Percentiles rank a stretch among this genome's conserved stretches.
Conservation (phyloP, 176 grass and related monocot genomes). For the Zizania latifolia region DNA sequence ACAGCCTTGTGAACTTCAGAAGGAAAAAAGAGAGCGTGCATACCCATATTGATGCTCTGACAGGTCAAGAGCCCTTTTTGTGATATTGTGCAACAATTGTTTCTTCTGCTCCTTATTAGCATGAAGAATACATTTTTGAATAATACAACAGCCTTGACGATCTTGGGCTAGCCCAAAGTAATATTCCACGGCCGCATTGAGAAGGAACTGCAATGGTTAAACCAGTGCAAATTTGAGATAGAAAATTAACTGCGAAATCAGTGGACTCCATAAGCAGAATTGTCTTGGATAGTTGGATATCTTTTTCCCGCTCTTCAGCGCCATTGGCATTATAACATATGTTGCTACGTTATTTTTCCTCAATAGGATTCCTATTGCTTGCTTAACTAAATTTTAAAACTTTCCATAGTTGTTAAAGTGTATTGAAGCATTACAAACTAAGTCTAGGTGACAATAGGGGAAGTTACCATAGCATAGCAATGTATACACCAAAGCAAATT, state of each 20-base stretch:
- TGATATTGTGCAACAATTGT: constrained; percentile 39
- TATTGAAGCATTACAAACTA: background rate
- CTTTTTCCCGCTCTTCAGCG: background rate
- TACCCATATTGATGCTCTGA: constrained; percentile 72
- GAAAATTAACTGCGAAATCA: background rate
- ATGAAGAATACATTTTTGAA: constrained; percentile 64
- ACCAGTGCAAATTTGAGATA: background rate
- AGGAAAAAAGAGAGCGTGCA: background rate
- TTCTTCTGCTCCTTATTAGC: constrained; percentile 49
- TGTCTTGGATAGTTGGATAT: background rate
- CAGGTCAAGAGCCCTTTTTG: constrained; percentile 41
- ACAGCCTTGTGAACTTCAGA: background rate
- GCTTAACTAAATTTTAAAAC: background rate
- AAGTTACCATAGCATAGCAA: background rate
- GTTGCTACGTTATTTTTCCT: background rate
- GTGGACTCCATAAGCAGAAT: background rate
- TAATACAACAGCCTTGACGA: constrained; percentile 70
- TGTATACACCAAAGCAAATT: background rate
- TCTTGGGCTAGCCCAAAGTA: constrained; percentile 66
- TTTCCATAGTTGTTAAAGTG: background rate
- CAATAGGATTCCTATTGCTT: background rate
- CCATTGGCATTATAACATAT: background rate
- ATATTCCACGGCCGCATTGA: constrained; percentile 38
- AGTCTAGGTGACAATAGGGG: background rate
- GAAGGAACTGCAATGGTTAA: constrained; percentile 50